Conservation (phyloP, 768 basidiomycete species). For the Rhodotorula toruloides region DNA sequence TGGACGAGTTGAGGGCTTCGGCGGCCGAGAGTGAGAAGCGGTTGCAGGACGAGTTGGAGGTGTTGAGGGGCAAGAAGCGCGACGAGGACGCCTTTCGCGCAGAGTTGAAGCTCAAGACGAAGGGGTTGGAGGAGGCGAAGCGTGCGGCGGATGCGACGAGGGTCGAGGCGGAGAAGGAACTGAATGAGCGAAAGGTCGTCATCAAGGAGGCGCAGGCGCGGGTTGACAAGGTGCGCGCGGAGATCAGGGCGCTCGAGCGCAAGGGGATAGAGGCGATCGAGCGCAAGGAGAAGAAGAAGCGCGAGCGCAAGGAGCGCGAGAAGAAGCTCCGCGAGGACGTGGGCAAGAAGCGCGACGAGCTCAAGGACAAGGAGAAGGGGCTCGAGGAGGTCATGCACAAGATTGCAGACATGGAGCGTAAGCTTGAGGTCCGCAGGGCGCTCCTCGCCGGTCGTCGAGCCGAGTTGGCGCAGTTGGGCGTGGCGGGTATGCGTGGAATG, state of each 20-base stretch:
- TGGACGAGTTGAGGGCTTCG: constrained; percentile 58
- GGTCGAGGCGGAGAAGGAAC: constrained; percentile 80
- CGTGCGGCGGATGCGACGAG: constrained; percentile 72
- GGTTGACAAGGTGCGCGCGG: constrained; percentile 42
- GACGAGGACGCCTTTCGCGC: constrained; percentile 72
- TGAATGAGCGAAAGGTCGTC: constrained; percentile 59
- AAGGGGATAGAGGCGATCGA: constrained; percentile 41
- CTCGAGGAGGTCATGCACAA: constrained; percentile 50
- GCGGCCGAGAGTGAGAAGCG: constrained; percentile 60
- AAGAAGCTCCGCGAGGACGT: constrained; percentile 57
- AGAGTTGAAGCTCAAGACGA: constrained; percentile 77
- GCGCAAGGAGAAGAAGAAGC: constrained; percentile 38
- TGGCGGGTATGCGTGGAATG: constrained; percentile 3
- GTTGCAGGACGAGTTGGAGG: constrained; percentile 69
- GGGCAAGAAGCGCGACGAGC: constrained; percentile 56
- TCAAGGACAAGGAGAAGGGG: constrained; percentile 53
- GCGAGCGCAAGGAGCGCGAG: constrained; percentile 57
- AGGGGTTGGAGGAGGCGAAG: constrained; percentile 77
- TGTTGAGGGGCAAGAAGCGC: constrained; percentile 66
- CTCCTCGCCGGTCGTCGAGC: constrained; percentile 28
- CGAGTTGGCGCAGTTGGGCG: constrained; percentile 35
- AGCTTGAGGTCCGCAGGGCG: constrained; percentile 38
- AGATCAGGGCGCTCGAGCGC: constrained; percentile 51
- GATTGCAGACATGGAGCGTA: constrained; percentile 33
- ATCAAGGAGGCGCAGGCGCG: constrained; percentile 43